These are phyloP conservation scores for Volvox reticuliferus DNA, from an alignment of 139 green algal genomes.

Conservation along the genomic window DNA sequence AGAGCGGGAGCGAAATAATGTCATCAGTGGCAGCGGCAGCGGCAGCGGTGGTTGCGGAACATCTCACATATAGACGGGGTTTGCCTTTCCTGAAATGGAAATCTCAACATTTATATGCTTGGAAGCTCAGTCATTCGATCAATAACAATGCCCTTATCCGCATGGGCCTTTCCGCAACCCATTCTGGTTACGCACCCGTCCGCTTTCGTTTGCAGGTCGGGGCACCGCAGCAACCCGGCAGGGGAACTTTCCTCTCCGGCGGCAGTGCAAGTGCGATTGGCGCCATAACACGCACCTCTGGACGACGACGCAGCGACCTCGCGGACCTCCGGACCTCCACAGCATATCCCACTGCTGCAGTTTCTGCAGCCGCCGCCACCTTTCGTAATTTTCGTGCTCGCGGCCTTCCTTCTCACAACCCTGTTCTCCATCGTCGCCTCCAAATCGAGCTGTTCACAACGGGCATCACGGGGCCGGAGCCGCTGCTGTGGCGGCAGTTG, in stretches of 20 bases:
- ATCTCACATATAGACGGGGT: no score
- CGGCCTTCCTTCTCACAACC: not conserved
- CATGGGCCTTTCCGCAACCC: not conserved
- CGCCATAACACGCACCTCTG: not conserved
- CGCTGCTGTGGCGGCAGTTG: constrained; percentile 7
- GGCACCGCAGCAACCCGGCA: not conserved
- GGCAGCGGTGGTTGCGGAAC: no score
- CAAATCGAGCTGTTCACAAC: not conserved
- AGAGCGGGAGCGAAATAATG: no score
- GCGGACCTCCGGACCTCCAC: not conserved
- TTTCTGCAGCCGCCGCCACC: not conserved
- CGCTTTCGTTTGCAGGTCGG: not conserved
- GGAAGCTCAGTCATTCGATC: no score
- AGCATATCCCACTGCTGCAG: not conserved
- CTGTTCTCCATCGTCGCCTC: not conserved
- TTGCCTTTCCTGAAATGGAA: no score
- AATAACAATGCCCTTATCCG: no score
- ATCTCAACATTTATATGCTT: no score
- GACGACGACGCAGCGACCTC: not conserved
- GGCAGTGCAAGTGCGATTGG: not conserved
- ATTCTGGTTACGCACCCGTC: not conserved
- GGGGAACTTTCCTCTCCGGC: not conserved
- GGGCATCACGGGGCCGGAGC: not conserved
- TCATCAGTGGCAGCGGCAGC: no score
- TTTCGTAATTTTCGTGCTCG: not conserved